phyloP scores from a whole-genome alignment of 2,329 filamentous ascomycete species.

The Aspergillus sojae region DNA sequence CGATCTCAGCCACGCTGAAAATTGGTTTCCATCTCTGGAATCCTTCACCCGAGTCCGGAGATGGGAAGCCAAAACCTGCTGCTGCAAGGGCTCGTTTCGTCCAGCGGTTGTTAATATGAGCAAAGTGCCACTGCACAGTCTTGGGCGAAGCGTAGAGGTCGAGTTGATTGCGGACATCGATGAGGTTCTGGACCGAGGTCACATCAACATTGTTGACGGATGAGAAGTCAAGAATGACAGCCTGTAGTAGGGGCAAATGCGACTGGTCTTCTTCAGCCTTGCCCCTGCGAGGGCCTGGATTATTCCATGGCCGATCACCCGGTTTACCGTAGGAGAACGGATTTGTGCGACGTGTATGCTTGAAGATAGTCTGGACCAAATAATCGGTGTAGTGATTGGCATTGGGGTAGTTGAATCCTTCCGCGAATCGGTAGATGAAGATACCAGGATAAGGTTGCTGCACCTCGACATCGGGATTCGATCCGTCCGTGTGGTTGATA shows the following conservation, averaged over 20 bases:
- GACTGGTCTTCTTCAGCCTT: constrained; percentile 53
- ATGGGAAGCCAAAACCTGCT: constrained; percentile 86
- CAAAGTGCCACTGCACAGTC: constrained; percentile 91
- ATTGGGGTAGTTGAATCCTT: constrained; percentile 96
- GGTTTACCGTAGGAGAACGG: constrained; percentile 63
- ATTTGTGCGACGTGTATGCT: constrained; percentile 75
- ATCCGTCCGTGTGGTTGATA: constrained; percentile 82
- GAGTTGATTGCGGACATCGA: constrained; percentile 92
- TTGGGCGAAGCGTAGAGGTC: constrained; percentile 81
- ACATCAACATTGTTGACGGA: constrained; percentile 93
- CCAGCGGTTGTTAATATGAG: constrained; percentile 92
- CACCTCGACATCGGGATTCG: constrained; percentile 81
- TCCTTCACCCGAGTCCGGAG: constrained; percentile 54
- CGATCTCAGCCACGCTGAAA: constrained; percentile 87
- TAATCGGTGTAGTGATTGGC: constrained; percentile 86
- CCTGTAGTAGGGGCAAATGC: constrained; percentile 71
- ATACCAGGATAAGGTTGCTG: constrained; percentile 84
- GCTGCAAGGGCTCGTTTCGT: constrained; percentile 86
- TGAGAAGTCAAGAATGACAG: constrained; percentile 91
- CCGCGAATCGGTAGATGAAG: constrained; percentile 93
- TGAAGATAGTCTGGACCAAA: constrained; percentile 68
- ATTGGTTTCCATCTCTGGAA: constrained; percentile 87
- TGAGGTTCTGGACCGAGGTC: constrained; percentile 87
- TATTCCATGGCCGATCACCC: constrained; percentile 92
- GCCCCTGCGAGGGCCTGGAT: constrained; percentile 72